Evolutionary conservation across 2,329 filamentous ascomycete genomes (phyloP).

Genomic region (Alternaria atra): DNA sequence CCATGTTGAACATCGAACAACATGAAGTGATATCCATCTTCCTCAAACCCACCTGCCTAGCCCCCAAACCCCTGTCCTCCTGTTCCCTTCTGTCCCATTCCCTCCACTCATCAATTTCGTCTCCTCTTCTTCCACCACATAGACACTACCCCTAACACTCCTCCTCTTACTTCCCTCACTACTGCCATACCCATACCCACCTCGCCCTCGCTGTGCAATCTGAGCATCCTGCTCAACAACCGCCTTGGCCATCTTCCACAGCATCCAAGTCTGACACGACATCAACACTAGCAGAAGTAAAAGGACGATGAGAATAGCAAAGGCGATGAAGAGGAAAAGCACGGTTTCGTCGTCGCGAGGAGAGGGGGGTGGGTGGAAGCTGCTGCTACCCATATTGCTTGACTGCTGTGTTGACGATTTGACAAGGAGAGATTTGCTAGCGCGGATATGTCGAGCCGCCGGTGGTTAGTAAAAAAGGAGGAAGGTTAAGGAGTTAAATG

Average conservation of each 20-base stretch:
- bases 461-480: neutral
- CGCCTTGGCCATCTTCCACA: slow-evolving; percentile 33
- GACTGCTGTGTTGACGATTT: neutral
- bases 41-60: slow-evolving; percentile 9
- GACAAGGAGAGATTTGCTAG: neutral
- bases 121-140: neutral
- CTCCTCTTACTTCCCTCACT: neutral
- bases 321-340: slow-evolving; percentile 38
- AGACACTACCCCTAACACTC: neutral
- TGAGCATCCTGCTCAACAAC: slow-evolving; percentile 30
- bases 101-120: slow-evolving; percentile 1
- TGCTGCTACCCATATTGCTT: slow-evolving; percentile 7
- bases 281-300: slow-evolving; percentile 31
- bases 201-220: slow-evolving; percentile 10
- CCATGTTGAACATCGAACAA: neutral
- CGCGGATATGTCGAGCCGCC: neutral
- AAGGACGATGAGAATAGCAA: slow-evolving; percentile 36
- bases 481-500: neutral
- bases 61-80: slow-evolving; percentile 3
- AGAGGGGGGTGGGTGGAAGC: neutral
- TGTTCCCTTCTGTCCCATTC: neutral
- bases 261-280: slow-evolving; percentile 34
- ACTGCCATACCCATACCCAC: neutral
- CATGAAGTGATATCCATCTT: no score
- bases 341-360: slow-evolving; percentile 21